Base-by-base conservation (phyloP, 2,329 filamentous ascomycete genomes). In the Sclerotinia trifoliorum region DNA sequence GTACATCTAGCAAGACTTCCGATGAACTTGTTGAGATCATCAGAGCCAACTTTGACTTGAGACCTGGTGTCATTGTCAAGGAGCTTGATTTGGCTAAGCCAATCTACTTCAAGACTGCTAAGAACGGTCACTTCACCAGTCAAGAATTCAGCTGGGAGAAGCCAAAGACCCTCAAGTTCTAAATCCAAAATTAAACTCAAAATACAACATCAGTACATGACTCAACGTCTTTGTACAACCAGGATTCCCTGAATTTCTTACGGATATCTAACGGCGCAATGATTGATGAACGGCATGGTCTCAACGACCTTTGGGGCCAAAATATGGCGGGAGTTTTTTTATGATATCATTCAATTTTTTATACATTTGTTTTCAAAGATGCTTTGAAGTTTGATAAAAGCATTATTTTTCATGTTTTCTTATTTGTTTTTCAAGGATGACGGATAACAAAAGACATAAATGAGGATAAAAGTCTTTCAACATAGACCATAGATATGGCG, bases 71-170 rank as follows among this genome's bases (percentile, higher is more conserved):
- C 81, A 98, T 99, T 78, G 95, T 98, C 83, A 93, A 93, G 85
- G 94, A 97, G 84, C 91, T 99, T 74, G 90, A 95, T 84, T 88
- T 99, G 74, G 90, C 89, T 82, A 93, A 93, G 83, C 95, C 95
- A 80, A 97, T 98, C 86, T 99, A 99, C 90, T 89, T 89, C 87
- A 88, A 94, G 86, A 99, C 95, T 69, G 95, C 95, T 83, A 97
- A 97, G 92, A 98, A 98, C 85, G 95, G 95, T 77, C 95, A 99
- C 88, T 99, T 99, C 84, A 96, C 93, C 83, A 95, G 97, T 91
- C 95, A 97, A 88, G 85, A 82, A 82, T 99, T 99, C 88, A 88
- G 85, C 83, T 99, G 95, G 95, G 95, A 99, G 89, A 88, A 98
- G 88, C 94, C 95, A 79, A 97, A 97, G 92, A 78, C 85, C 75